Base-by-base conservation (phyloP, 2,329 filamentous ascomycete species). In the Sphaceloma murrayae region DNA sequence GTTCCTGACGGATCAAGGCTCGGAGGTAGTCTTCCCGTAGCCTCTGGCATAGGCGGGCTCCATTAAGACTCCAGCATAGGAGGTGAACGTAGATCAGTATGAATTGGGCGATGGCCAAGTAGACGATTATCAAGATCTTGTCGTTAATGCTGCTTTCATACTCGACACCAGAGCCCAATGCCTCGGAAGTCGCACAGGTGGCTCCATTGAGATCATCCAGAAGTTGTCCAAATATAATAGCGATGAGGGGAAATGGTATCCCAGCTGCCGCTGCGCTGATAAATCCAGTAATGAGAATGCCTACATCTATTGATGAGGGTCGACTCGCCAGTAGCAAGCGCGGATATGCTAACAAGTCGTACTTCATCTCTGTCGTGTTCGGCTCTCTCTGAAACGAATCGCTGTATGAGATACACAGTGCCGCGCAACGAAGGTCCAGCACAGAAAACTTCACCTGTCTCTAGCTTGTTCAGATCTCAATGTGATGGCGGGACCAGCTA, bases 91-190 rank as follows among this genome's bases (percentile, higher is more conserved):
- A 85, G 51, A 83, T 80, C 47, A 74, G 63, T 29, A 69, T 66
- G 52, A 84, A 78, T 48, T 74, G 72, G 19, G 70, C 78, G 46
- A 80, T 73, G 14, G 75, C 75, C 27, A 84, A 68, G 55, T 79
- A 80, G 10, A 80, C 70, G 16, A 83, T 72, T 52, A 56, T 51
- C 8, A 82, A 58, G 29, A 85, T 73, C 53, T 77, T 80, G 39
- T 63, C 55, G 56, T 77, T 71, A 49, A 79, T 68, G 19, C 58
- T 58, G 29, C 54, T 49, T 47, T 73, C 64, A 30, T 68, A 61
- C 22, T 54, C 52, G 6, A 54, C 49, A 16, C 45, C 57, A n/a
- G 51, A 51, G 4, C 53, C 47, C 7, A 55, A 48, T 29, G 61
- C 56, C n/a, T n/a, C n/a, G n/a, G n/a, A n/a, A 47, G 60, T 58